Conservation (phyloP, 306 rosid species). For the Medicago arabica region DNA sequence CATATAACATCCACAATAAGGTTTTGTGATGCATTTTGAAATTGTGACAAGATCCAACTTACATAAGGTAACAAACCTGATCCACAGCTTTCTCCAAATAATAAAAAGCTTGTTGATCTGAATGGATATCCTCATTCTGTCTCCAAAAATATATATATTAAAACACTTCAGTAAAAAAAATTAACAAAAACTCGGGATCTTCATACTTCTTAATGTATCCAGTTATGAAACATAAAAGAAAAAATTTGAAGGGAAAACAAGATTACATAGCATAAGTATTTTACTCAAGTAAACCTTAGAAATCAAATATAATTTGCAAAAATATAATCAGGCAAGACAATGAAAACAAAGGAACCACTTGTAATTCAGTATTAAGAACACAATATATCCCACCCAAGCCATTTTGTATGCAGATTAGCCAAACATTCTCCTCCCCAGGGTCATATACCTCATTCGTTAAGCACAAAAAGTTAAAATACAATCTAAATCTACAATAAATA, state of each 20-base stretch:
- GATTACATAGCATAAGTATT: conserved; percentile 15
- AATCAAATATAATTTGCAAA: conserved; percentile 10
- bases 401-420: neutral
- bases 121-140: conserved; percentile 79
- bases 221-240: neutral
- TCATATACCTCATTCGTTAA: conserved; percentile 17
- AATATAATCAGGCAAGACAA: conserved; percentile 10
- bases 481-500: conserved; percentile 12
- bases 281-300: conserved; percentile 19
- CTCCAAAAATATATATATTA: neutral
- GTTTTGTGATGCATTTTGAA: conserved; percentile 39
- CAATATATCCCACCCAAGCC: neutral
- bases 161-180: neutral
- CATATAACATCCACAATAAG: conserved; percentile 50
- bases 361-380: conserved; percentile 16
- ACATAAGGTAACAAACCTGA: conserved; percentile 62
- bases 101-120: conserved; percentile 93
- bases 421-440: conserved; percentile 13
- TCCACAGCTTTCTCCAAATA: conserved; percentile 95
- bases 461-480: neutral
- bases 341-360: conserved; percentile 7
- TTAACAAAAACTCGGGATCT: neutral
- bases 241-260: neutral
- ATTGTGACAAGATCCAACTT: conserved; percentile 33
- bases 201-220: conserved; percentile 12